Base-by-base conservation (phyloP, 768 basidiomycete genomes). In the Amanita rubescens region DNA sequence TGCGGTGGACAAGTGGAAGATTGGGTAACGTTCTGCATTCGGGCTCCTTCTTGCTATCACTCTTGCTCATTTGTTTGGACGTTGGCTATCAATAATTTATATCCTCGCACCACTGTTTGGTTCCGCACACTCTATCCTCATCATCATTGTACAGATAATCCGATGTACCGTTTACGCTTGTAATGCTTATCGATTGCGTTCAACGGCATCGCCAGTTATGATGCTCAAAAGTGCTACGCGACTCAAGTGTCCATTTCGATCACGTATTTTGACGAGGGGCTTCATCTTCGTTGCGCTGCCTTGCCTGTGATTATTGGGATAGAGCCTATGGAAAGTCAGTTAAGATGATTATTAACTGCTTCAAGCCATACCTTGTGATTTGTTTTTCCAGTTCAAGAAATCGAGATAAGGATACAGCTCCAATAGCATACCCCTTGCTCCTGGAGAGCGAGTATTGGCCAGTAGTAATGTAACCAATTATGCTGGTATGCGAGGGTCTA, bases 401-500 rank as follows among this genome's bases (percentile, higher is more conserved):
- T 51, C 69, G 69, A 24, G 65, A 60, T 11, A 94, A 63, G 3
- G 89, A 72, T 15, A 97, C 68, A 0, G 84, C 81, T 15, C 84
- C 95, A 11, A 96, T 74, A 2, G 81, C 94, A 60, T 81, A 81
- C 0, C 90, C 93, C 55, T 78, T 70, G 0, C 94, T 94, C 25
- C 83, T 78, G 0, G 82, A 76, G 7, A 97, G 75, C 1, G 94
- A 94, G 63, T 79, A 87, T 55, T 83, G 84, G 0, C 94, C 94
- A 2, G 88, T 85, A 0, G 92, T 91, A 17, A 93, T 75, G 61
- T 88, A 90, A 0, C 95, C 94, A 49, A 95, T 80, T 22, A 89
- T 74, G 3, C 68, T 63, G 3, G 70, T 64, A 44, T 73, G 62
- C 1, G 70, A 60, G 5, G 82, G 74, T 6, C 68, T 64, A 5